Conservation (phyloP, 306 rosid genomes). For the Biancaea sappan region DNA sequence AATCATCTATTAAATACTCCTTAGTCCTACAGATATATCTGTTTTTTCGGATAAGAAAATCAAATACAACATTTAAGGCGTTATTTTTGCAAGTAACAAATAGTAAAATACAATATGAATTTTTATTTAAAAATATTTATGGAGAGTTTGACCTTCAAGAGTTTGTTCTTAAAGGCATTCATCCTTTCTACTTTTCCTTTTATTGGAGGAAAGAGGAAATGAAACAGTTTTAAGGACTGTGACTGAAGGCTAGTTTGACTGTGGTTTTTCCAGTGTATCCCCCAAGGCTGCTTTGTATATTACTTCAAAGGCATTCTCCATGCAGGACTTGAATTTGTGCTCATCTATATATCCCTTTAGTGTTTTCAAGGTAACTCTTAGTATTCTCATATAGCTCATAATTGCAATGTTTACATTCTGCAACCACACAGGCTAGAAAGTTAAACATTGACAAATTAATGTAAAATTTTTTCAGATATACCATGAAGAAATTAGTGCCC, state of each 20-base stretch:
- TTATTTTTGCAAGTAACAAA: too few species aligned
- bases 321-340: conserved; percentile 39
- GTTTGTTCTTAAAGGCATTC: too few species aligned
- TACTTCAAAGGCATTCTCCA: conserved; percentile 51
- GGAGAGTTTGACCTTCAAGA: too few species aligned
- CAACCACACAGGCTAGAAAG: background rate
- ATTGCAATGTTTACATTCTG: conserved; percentile 52
- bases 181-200: too few species aligned
- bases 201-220: background rate
- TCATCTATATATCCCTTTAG: conserved; percentile 50
- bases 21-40: too few species aligned
- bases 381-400: conserved; percentile 50
- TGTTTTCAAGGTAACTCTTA: conserved; percentile 43
- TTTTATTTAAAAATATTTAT: too few species aligned
- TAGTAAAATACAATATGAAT: too few species aligned
- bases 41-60: too few species aligned
- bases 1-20: too few species aligned
- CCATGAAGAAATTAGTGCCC: too few species aligned
- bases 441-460: background rate
- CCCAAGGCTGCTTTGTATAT: conserved; percentile 42
- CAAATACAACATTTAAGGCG: too few species aligned
- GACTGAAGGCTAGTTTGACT: background rate
- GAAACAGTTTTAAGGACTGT: background rate
- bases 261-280: conserved; percentile 3
- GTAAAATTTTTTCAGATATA: background rate